These are phyloP conservation scores for Mentha longifolia DNA, from an alignment of 257 asterid species.

Conservation along the genomic window DNA sequence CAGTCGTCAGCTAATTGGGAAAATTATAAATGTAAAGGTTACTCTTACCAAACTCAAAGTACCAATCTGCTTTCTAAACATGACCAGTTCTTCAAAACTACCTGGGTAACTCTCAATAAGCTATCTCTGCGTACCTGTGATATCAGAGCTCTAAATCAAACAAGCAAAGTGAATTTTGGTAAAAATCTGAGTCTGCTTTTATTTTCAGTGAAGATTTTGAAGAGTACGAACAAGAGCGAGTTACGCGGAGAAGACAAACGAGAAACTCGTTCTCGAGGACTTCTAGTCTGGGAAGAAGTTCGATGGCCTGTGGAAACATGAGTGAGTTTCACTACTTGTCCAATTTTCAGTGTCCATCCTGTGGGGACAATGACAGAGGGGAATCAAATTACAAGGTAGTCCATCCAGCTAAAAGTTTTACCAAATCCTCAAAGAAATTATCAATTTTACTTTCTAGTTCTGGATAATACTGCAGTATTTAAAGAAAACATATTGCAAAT, in stretches of 20 bases:
- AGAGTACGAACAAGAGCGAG: slow-evolving; percentile 57
- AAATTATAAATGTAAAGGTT: neutral
- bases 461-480: no score
- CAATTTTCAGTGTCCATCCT: slow-evolving; percentile 43
- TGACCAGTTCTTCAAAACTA: neutral
- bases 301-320: slow-evolving; percentile 49
- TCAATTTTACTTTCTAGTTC: neutral
- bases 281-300: slow-evolving; percentile 57
- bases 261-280: slow-evolving; percentile 54
- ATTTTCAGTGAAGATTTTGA: slow-evolving; percentile 75
- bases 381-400: slow-evolving; percentile 58
- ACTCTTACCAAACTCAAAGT: slow-evolving; percentile 4
- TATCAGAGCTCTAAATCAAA: slow-evolving; percentile 1
- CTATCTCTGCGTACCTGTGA: slow-evolving; percentile 14
- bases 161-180: neutral
- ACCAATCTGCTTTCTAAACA: neutral
- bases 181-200: slow-evolving; percentile 23
- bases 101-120: neutral
- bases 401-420: neutral
- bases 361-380: slow-evolving; percentile 45
- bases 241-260: slow-evolving; percentile 51
- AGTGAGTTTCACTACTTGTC: slow-evolving; percentile 48
- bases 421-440: neutral
- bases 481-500: neutral
- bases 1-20: slow-evolving; percentile 6